Evolutionary conservation across 2,329 filamentous ascomycete genomes (phyloP), one percentile per base, ranked within the genome.

Genomic region (Graphilbum sp.): DNA sequence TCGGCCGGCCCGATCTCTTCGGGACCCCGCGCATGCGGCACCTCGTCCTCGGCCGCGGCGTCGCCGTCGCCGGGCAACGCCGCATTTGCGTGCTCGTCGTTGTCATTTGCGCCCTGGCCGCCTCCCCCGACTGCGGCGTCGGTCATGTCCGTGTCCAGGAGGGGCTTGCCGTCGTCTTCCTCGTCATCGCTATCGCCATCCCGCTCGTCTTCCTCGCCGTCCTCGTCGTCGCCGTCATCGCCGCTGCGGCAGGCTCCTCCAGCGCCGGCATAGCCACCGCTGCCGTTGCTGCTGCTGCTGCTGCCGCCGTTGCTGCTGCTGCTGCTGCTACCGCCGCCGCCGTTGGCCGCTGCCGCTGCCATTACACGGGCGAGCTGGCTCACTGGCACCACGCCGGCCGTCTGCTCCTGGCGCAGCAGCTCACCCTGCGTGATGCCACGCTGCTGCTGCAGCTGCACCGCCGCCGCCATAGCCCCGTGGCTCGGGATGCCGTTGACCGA

Each of bases 1-100:
- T 98, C 90, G 48, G 83, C 76, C 42, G 86, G 75, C 5, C 87
- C 88, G 36, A 96, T 80, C 47, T 84, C 69, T 23, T 84, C 75
- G 0, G 90, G 90, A 0, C 88, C 88, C 31, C 85, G 70, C 1
- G 82, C 85, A 56, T 93, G 85, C 5, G 86, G 83, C 37, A 75
- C 66, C 42, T 83, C 78, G 8, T 71, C 67, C 7, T 66, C 45
- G 35, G 55, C 45, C 37, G 55, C 55, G 3, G 50, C 49, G 20
- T 50, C 51, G 13, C 29, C 23, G 15, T 50, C 47, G 19, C n/a
- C n/a, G n/a, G n/a, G n/a, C n/a, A n/a, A n/a, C n/a, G n/a, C n/a
- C n/a, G n/a, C n/a, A n/a, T 27, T 49, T 44, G 11, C 46, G 46
- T 16, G 23, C 20, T 34, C 49, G 30, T 46, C 44, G 16, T 7